Percentiles rank a stretch among this genome's conserved stretches.
phyloP scores from a whole-genome alignment of 78 protist species.

The Creolimax fragrantissima region DNA sequence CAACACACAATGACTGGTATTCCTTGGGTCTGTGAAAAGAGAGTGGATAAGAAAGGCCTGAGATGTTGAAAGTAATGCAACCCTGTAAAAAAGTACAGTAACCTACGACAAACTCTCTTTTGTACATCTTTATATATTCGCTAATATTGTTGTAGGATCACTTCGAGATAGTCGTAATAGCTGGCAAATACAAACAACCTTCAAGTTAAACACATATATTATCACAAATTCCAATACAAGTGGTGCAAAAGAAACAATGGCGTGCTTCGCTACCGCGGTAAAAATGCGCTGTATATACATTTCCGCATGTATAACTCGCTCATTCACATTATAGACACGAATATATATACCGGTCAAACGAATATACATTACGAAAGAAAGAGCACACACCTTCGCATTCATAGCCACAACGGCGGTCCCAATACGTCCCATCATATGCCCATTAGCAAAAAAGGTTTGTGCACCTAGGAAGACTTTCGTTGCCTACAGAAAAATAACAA shows the following conservation, averaged over 20 bases:
- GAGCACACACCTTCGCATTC: neutral
- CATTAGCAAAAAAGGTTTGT: conserved; percentile 71
- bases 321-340: neutral
- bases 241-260: no score
- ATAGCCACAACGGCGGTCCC: conserved; percentile 66
- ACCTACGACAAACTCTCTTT: neutral
- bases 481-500: neutral
- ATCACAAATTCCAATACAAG: neutral
- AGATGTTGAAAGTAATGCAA: neutral
- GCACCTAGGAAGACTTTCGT: conserved; percentile 85
- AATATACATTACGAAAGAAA: neutral
- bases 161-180: neutral
- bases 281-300: no score
- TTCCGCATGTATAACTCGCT: neutral
- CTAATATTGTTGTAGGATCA: neutral
- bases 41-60: no score
- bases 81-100: neutral
- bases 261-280: no score
- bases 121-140: neutral
- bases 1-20: conserved; percentile 90
- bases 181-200: neutral
- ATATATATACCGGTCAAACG: neutral
- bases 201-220: neutral
- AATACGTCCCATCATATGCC: conserved; percentile 56
- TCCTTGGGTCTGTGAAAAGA: conserved; percentile 28